Conservation (phyloP, 2,329 filamentous ascomycete genomes). For the Moelleriella libera region DNA sequence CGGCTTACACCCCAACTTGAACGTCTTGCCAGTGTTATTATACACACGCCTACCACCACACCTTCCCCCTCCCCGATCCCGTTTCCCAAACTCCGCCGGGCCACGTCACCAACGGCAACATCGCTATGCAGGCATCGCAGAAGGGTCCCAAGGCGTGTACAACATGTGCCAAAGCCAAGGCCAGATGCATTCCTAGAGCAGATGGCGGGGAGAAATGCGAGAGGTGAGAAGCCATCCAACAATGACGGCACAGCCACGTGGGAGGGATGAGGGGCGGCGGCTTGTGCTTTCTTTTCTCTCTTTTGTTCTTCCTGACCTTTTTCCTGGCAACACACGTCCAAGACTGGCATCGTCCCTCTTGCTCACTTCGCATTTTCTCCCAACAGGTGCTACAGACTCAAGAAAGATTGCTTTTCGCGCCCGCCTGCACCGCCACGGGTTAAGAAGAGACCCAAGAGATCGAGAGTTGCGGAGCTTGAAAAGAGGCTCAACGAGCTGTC, state of each 20-base stretch:
- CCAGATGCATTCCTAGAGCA: slow-evolving; percentile 30
- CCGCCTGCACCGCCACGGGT: slow-evolving; percentile 31
- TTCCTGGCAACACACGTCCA: no score
- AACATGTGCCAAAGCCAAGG: slow-evolving; percentile 38
- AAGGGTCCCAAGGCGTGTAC: slow-evolving; percentile 34
- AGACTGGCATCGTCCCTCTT: neutral
- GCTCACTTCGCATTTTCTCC: neutral
- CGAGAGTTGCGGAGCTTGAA: slow-evolving; percentile 35
- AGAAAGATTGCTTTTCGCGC: slow-evolving; percentile 31
- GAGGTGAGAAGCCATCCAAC: slow-evolving; percentile 18
- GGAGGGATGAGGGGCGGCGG: neutral
- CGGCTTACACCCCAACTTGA: neutral
- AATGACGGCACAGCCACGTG: neutral
- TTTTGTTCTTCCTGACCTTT: neutral
- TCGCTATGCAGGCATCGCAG: slow-evolving; percentile 13
- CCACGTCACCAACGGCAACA: no score
- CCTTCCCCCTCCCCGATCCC: no score
- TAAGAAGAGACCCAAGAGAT: slow-evolving; percentile 31
- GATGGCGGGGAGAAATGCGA: slow-evolving; percentile 27
- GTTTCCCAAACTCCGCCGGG: no score
- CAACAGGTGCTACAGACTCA: slow-evolving; percentile 31
- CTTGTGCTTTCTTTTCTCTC: neutral
- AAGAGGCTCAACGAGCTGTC: slow-evolving; percentile 34
- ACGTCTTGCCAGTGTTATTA: neutral
- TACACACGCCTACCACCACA: neutral